These are phyloP conservation scores for Colletotrichum somersetense DNA, from an alignment of 2,329 filamentous ascomycete species.

Conservation along the genomic window DNA sequence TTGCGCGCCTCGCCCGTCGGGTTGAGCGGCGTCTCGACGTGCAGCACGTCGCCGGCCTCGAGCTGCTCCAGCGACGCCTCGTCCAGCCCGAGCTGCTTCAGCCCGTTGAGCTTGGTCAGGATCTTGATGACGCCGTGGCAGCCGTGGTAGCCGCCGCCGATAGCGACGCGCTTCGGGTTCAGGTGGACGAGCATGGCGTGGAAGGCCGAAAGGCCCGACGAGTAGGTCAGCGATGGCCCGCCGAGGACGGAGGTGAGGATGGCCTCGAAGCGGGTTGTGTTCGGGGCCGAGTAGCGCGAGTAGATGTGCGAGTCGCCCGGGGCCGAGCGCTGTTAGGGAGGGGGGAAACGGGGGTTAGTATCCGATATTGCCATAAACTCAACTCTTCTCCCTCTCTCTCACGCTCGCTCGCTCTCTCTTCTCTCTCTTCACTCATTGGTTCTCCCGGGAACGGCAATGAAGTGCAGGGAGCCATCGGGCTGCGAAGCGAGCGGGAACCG, in stretches of 20 bases:
- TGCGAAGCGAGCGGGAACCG: constrained; percentile 1
- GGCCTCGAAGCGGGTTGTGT: constrained; percentile 86
- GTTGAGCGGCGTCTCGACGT: constrained; percentile 95
- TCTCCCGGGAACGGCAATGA: neutral
- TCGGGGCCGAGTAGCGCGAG: constrained; percentile 83
- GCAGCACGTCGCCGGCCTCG: constrained; percentile 83
- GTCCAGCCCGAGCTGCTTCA: constrained; percentile 76
- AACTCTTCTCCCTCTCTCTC: neutral
- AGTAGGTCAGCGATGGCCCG: constrained; percentile 80
- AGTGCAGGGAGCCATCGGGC: neutral
- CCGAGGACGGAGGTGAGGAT: constrained; percentile 81
- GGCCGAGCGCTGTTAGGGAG: constrained; percentile 57
- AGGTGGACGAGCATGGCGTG: constrained; percentile 87
- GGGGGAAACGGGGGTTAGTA: constrained; percentile 39
- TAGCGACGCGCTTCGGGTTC: constrained; percentile 85
- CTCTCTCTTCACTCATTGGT: neutral
- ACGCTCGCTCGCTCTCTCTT: neutral
- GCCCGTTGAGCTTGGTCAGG: constrained; percentile 79
- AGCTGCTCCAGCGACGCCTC: constrained; percentile 66
- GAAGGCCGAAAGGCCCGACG: constrained; percentile 88
- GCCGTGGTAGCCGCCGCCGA: constrained; percentile 91
- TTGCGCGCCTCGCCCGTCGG: constrained; percentile 85
- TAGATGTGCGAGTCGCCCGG: constrained; percentile 80
- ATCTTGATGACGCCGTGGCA: constrained; percentile 87
- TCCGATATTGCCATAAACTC: neutral